phyloP scores from a whole-genome alignment of 176 grass and related monocot genomes.

The Areca catechu region DNA sequence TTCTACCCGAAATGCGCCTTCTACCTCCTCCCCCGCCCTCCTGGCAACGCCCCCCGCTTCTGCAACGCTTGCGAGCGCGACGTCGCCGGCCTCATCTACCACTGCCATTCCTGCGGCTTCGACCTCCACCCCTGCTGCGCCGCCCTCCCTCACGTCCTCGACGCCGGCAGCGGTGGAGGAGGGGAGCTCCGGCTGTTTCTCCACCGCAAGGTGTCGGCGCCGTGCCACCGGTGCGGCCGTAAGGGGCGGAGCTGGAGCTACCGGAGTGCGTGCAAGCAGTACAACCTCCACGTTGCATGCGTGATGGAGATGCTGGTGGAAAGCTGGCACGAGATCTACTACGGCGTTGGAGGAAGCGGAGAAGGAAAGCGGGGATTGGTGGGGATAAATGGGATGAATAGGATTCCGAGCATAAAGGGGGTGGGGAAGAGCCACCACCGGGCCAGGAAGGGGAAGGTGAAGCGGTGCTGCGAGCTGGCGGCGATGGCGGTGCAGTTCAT shows the following conservation, averaged over 20 bases:
- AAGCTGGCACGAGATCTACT: slow-evolving; percentile 67
- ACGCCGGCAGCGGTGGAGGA: slow-evolving; percentile 15
- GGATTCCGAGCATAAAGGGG: slow-evolving; percentile 60
- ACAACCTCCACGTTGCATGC: slow-evolving; percentile 90
- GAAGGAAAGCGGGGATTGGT: too few species aligned
- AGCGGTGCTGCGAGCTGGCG: slow-evolving; percentile 94
- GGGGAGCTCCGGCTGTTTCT: slow-evolving; percentile 31
- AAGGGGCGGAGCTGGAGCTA: slow-evolving; percentile 89
- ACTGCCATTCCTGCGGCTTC: neutral
- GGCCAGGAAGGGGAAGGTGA: slow-evolving; percentile 63
- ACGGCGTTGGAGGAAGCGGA: slow-evolving; percentile 5
- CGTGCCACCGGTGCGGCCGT: slow-evolving; percentile 80
- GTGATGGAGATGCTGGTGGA: slow-evolving; percentile 85
- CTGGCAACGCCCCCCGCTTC: neutral
- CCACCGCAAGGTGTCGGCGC: slow-evolving; percentile 27
- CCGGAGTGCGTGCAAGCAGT: slow-evolving; percentile 74
- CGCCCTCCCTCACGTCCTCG: slow-evolving; percentile 63
- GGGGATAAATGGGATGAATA: slow-evolving; percentile 10
- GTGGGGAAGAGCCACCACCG: slow-evolving; percentile 64
- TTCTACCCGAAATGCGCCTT: neutral
- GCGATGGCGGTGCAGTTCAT: slow-evolving; percentile 80
- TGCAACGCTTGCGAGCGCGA: neutral
- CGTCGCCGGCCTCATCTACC: neutral
- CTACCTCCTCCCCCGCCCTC: neutral
- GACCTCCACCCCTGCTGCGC: neutral